These are phyloP conservation scores for Turritis glabra DNA, from an alignment of 345 rosid genomes.

Conservation along the genomic window DNA sequence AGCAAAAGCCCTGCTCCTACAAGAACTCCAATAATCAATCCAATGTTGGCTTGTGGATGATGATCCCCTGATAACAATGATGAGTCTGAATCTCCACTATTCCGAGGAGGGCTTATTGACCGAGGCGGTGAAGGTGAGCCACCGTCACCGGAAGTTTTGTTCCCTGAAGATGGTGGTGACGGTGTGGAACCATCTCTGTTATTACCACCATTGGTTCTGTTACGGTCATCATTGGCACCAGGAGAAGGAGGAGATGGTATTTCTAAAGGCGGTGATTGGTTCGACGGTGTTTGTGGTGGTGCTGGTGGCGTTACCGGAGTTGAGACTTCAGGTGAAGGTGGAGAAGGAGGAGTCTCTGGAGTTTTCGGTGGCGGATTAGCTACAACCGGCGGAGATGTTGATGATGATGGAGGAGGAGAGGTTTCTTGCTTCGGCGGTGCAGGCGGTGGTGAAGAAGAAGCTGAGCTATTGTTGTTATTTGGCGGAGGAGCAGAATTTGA, in stretches of 20 bases:
- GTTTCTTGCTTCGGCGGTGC: conserved; percentile 26
- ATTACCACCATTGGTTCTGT: conserved; percentile 22
- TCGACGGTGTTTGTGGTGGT: conserved; percentile 34
- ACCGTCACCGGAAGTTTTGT: conserved; percentile 17
- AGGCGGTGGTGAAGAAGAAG: conserved; percentile 33
- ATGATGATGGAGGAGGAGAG: conserved; percentile 33
- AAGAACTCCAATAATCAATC: conserved; percentile 42
- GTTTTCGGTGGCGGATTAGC: conserved; percentile 29
- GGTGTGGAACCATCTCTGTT: conserved; percentile 29
- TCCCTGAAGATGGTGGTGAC: conserved; percentile 24
- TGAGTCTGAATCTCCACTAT: conserved; percentile 25
- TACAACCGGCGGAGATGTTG: conserved; percentile 17
- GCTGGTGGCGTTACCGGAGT: conserved; percentile 27
- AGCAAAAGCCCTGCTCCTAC: conserved; percentile 44
- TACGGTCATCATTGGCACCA: conserved; percentile 30
- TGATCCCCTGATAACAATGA: neutral
- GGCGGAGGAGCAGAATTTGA: conserved; percentile 28
- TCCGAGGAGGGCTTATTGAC: conserved; percentile 39
- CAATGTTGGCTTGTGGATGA: conserved; percentile 20
- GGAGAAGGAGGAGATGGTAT: conserved; percentile 37
- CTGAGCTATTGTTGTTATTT: neutral
- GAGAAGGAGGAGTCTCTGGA: conserved; percentile 34
- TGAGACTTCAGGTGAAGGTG: conserved; percentile 33
- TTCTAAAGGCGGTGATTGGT: conserved; percentile 28
- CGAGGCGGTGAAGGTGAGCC: conserved; percentile 30